phyloP scores from a whole-genome alignment of 495 filamentous ascomycete species.

The Penicillium salamii region DNA sequence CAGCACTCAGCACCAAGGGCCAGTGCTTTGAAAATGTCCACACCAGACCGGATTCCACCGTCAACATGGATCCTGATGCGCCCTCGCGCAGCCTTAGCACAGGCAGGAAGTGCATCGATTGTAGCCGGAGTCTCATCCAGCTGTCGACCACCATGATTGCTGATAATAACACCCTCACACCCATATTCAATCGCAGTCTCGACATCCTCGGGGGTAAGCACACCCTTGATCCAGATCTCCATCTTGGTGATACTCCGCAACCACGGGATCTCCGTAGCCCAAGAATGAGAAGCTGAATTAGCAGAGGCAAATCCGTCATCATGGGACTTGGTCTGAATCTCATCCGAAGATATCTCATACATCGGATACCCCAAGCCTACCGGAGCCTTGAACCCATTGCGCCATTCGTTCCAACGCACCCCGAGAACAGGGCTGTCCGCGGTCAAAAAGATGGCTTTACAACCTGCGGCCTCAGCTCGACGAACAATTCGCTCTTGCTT shows the following conservation, averaged over 20 bases:
- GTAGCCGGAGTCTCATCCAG: constrained; percentile 63
- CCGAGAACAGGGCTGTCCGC: constrained; percentile 84
- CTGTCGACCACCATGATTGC: constrained; percentile 70
- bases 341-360: constrained; percentile 63
- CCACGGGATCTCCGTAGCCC: constrained; percentile 43
- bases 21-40: constrained; percentile 67
- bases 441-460: constrained; percentile 70
- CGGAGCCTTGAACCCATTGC: constrained; percentile 36
- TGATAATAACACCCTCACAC: constrained; percentile 57
- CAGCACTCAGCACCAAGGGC: constrained; percentile 64
- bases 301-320: constrained; percentile 51
- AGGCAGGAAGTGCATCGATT: constrained; percentile 63
- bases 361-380: constrained; percentile 35
- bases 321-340: constrained; percentile 55
- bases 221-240: constrained; percentile 56
- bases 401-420: constrained; percentile 38
- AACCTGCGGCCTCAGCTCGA: constrained; percentile 39
- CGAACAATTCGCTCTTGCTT: constrained; percentile 54
- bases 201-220: constrained; percentile 55
- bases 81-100: constrained; percentile 53
- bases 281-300: constrained; percentile 67
- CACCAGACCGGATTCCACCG: constrained; percentile 61
- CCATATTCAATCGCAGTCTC: constrained; percentile 51
- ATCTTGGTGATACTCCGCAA: constrained; percentile 52
- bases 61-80: constrained; percentile 65